A percentile compares a stretch with the other conserved stretches of the same genome.
These are phyloP conservation scores for Irpex sp. DNA, from an alignment of 1,284 basidiomycete species.

Conservation along the genomic window DNA sequence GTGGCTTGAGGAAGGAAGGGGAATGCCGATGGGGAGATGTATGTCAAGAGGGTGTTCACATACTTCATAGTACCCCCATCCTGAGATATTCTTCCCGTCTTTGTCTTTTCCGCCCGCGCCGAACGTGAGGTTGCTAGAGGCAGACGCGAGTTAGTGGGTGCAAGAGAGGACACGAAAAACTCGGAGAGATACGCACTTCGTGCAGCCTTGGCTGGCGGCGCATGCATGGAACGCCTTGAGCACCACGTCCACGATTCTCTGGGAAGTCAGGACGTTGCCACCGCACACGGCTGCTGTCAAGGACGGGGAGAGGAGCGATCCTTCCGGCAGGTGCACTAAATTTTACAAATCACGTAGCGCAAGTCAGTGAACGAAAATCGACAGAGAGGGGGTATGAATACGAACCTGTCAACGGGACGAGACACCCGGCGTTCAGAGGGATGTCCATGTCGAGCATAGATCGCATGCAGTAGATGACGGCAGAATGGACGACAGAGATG, in stretches of 20 bases:
- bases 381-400: slow-evolving; percentile 9
- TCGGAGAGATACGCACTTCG: slow-evolving; percentile 60
- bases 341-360: slow-evolving; percentile 2
- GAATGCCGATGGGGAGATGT: neutral
- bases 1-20: neutral
- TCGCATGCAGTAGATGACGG: slow-evolving; percentile 94
- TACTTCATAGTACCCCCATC: slow-evolving; percentile 96
- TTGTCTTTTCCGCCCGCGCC: slow-evolving; percentile 85
- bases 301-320: slow-evolving; percentile 80
- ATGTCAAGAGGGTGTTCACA: too few relatives aligned
- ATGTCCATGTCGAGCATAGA: slow-evolving; percentile 92
- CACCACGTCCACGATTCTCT: slow-evolving; percentile 94
- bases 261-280: slow-evolving; percentile 90
- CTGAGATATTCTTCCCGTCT: slow-evolving; percentile 70
- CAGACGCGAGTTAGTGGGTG: neutral
- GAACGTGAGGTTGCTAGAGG: slow-evolving; percentile 81
- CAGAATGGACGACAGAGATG: slow-evolving; percentile 86
- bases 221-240: slow-evolving; percentile 91
- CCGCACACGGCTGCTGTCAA: slow-evolving; percentile 88
- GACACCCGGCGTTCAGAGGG: slow-evolving; percentile 90
- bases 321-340: slow-evolving; percentile 77
- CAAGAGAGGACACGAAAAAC: neutral
- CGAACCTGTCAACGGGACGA: slow-evolving; percentile 74
- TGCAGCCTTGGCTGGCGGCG: slow-evolving; percentile 93
- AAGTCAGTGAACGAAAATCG: neutral